A percentile compares a stretch with the other conserved stretches of the same genome.
phyloP scores from a whole-genome alignment of 2,329 filamentous ascomycete genomes.

The Fusarium albidum region DNA sequence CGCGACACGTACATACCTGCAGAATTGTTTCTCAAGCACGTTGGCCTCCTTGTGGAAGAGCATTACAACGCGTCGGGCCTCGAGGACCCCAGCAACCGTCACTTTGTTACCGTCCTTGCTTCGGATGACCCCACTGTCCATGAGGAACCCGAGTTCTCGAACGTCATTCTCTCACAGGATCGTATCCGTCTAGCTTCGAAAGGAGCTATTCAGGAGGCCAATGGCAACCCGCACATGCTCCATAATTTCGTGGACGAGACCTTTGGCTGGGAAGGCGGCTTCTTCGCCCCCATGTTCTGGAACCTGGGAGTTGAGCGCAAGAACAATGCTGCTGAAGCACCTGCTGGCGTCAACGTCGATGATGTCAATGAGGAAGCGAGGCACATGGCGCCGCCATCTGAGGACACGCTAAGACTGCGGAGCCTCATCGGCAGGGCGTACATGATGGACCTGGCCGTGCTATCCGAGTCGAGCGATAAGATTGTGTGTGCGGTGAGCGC shows the following conservation, averaged over 20 bases:
- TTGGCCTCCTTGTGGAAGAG: constrained; percentile 61
- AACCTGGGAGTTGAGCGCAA: constrained; percentile 67
- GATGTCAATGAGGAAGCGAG: constrained; percentile 38
- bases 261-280: constrained; percentile 88
- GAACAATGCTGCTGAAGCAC: constrained; percentile 49
- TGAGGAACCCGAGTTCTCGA: constrained; percentile 67
- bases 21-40: constrained; percentile 70
- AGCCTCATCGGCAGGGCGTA: constrained; percentile 83
- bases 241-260: constrained; percentile 77
- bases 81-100: constrained; percentile 47
- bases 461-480: constrained; percentile 72
- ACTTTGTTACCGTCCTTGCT: constrained; percentile 69
- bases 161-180: constrained; percentile 72
- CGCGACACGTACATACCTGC: constrained; percentile 80
- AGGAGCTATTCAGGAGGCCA: constrained; percentile 51
- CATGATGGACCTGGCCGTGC: constrained; percentile 79
- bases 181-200: constrained; percentile 79
- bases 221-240: constrained; percentile 58
- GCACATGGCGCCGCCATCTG: constrained; percentile 47
- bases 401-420: constrained; percentile 70
- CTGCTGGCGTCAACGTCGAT: constrained; percentile 37
- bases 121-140: constrained; percentile 85
- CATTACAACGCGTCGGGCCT: constrained; percentile 54
- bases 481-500: constrained; percentile 81
- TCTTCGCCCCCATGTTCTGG: constrained; percentile 84